Evolutionary conservation across 1,284 basidiomycete genomes (phyloP).

Genomic region (Cystobasidium slooffiae): DNA sequence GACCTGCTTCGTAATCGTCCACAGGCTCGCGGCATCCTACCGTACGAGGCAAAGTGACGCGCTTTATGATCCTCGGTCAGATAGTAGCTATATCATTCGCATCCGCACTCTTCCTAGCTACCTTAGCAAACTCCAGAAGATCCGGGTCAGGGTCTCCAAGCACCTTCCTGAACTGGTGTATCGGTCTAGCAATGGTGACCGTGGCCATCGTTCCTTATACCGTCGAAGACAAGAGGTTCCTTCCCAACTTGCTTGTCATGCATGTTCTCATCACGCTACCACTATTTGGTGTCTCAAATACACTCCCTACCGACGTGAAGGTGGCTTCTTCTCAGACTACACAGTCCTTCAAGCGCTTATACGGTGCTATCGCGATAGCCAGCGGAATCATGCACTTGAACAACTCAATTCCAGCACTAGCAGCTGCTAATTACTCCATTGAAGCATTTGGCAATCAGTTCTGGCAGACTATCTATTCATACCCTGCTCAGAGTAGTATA

Average conservation of each 20-base stretch:
- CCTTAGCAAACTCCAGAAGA: conserved; percentile 57
- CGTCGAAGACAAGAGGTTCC: conserved; percentile 61
- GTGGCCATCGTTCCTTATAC: conserved; percentile 64
- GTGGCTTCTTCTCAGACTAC: background rate
- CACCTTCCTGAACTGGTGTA: conserved; percentile 39
- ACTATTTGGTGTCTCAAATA: conserved; percentile 3
- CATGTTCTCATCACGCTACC: conserved; percentile 58
- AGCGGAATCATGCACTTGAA: conserved; percentile 14
- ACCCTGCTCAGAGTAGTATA: conserved; percentile 43
- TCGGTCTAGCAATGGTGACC: conserved; percentile 62
- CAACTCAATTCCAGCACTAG: conserved; percentile 14
- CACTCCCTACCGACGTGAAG: background rate
- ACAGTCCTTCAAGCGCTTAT: conserved; percentile 5
- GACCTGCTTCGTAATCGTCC: background rate
- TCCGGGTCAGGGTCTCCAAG: conserved; percentile 23
- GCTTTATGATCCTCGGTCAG: conserved; percentile 76
- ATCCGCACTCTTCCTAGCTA: conserved; percentile 68
- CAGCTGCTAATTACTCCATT: background rate
- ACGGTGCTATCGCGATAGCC: conserved; percentile 7
- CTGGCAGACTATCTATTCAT: conserved; percentile 15
- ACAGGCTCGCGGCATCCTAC: conserved; percentile 29
- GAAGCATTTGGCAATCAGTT: conserved; percentile 8
- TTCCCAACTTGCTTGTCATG: conserved; percentile 68
- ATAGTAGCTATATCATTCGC: conserved; percentile 74
- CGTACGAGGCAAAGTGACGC: conserved; percentile 61